These are phyloP conservation scores for barley (Hordeum vulgare) DNA, from an alignment of 176 grass and related monocot genomes.

Conservation along the genomic window DNA sequence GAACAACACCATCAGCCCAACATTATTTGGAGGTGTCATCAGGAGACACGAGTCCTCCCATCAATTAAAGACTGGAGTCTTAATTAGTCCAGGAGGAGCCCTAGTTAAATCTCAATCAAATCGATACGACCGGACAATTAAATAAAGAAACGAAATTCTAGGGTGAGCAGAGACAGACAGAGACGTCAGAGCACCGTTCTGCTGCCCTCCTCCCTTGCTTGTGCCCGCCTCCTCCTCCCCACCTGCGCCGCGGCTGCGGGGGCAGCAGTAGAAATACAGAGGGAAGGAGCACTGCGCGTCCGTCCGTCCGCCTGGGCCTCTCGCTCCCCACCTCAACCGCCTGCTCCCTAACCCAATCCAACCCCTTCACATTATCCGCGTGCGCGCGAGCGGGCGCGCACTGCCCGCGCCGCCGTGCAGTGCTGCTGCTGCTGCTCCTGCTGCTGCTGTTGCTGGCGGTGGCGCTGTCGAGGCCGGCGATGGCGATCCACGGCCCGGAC, in stretches of 20 bases:
- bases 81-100: neutral
- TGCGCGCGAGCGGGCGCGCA: neutral
- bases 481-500: constrained; percentile 22
- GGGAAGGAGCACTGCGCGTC: neutral
- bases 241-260: neutral
- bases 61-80: neutral
- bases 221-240: neutral
- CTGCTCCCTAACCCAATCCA: neutral
- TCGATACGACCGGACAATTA: too few species aligned
- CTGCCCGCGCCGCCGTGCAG: neutral
- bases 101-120: neutral
- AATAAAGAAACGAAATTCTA: neutral
- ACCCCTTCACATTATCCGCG: constrained; percentile 30
- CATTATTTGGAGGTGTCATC: neutral
- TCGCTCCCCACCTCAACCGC: constrained; percentile 3
- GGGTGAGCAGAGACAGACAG: neutral
- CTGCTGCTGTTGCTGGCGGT: neutral
- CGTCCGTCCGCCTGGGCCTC: constrained; percentile 12
- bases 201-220: neutral
- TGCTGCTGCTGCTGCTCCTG: neutral
- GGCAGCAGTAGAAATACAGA: constrained; percentile 7
- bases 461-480: neutral
- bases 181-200: neutral
- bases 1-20: neutral
- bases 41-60: neutral